Evolutionary conservation across 2,329 filamentous ascomycete genomes (phyloP), one percentile per base, ranked within the genome.

Genomic region (Ambrosiella cleistominuta): DNA sequence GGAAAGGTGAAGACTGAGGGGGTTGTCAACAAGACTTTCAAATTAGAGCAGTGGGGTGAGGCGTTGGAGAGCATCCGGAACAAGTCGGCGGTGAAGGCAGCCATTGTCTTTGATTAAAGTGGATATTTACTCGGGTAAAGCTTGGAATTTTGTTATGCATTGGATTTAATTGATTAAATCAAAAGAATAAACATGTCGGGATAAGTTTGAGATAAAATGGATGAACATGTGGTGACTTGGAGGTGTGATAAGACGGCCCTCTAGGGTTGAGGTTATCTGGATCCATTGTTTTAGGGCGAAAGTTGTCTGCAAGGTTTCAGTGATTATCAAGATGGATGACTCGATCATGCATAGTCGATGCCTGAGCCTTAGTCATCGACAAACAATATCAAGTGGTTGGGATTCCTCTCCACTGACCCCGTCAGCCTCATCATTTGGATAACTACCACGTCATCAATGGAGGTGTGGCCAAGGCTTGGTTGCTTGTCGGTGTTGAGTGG

Each of bases 1-100:
- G 77, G 79, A 58, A 81, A 80, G 68, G 73, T 83, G 63, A 80
- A 76, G 69, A 76, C 85, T 55, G 71, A 76, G 56, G 83, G 83
- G 3, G 85, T 88, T 57, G 83, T 86, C 62, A 85, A 86, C 71
- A 86, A 85, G 73, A 78, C 75, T 5, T 88, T 82, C 72, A 82
- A 76, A 70, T 72, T 87, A n/a, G 83, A 88, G 66, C 76, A 87
- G 66, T 87, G 82, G 76, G 79, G 73, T 51, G 80, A 85, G 67
- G 84, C 82, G 61, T 71, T 88, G 63, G 79, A 86, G 68, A 76
- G 79, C 59, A 86, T 88, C 74, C 79, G 75, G 65, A 82, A 85
- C 70, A 86, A 86, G 74, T 78, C 72, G 57, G 83, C 82, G 60
- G 85, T 88, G 67, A 88, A 88, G 74, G 83, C 83, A 56, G 82